Conservation (phyloP, 2,329 filamentous ascomycete genomes). For the Phyllosticta paracitricarpa region DNA sequence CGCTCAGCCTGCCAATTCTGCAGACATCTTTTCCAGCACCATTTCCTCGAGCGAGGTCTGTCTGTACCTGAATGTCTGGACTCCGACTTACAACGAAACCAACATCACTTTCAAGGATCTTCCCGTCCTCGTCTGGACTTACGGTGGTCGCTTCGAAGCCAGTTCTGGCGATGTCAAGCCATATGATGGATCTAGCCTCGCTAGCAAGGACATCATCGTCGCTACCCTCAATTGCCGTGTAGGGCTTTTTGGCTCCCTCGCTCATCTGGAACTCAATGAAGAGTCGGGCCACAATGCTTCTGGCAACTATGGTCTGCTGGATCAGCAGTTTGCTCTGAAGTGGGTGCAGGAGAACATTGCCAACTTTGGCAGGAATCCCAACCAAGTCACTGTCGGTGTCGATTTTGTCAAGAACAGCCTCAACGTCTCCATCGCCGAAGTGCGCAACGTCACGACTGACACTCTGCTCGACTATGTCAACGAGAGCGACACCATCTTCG, state of each 20-base stretch:
- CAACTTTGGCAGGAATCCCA: constrained; percentile 36
- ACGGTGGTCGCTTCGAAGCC: constrained; percentile 23
- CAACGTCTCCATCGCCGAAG: neutral
- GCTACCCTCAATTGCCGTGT: constrained; percentile 25
- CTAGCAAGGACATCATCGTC: constrained; percentile 17
- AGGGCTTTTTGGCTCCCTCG: constrained; percentile 33
- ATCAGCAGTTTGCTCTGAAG: constrained; percentile 29
- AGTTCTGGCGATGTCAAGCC: constrained; percentile 5
- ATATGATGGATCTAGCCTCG: constrained; percentile 15
- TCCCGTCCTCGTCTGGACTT: constrained; percentile 41
- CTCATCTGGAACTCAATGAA: neutral
- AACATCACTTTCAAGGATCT: neutral
- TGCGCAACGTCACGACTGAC: neutral
- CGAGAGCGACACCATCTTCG: neutral
- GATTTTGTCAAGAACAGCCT: neutral
- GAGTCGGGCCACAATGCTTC: constrained; percentile 10
- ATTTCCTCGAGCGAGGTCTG: constrained; percentile 15
- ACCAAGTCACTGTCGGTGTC: constrained; percentile 32
- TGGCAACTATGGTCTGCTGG: constrained; percentile 28
- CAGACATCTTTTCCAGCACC: constrained; percentile 2
- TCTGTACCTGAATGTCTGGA: constrained; percentile 26
- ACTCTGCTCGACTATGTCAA: neutral
- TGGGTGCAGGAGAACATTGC: constrained; percentile 33
- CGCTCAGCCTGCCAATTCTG: constrained; percentile 1
- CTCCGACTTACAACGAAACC: constrained; percentile 6